phyloP scores from a whole-genome alignment of 2,329 filamentous ascomycete species.

The Coccinonectria pachysandricola region DNA sequence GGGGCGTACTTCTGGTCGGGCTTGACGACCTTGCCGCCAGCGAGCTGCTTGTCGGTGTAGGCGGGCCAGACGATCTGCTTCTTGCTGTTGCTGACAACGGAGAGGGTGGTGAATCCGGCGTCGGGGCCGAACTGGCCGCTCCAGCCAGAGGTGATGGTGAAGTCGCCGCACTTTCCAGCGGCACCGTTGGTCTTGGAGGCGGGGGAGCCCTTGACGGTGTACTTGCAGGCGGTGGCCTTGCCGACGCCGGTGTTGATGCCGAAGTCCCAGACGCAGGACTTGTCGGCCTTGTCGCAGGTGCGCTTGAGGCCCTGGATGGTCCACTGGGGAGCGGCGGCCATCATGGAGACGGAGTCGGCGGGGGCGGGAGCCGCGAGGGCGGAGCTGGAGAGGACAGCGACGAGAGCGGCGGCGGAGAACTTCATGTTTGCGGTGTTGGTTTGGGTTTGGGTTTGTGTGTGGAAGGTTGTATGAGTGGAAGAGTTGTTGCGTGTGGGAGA shows the following conservation, averaged over 20 bases:
- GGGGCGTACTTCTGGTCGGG: constrained; percentile 39
- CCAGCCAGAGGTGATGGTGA: constrained; percentile 44
- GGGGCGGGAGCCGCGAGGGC: constrained; percentile 25
- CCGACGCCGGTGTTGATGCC: constrained; percentile 33
- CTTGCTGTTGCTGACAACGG: constrained; percentile 34
- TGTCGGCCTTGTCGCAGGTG: constrained; percentile 28
- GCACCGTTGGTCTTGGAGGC: constrained; percentile 27
- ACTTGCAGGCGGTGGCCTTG: constrained; percentile 19
- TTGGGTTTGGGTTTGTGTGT: constrained; percentile 3
- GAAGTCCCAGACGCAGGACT: constrained; percentile 34
- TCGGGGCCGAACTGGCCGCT: constrained; percentile 42
- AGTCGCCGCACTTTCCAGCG: constrained; percentile 35
- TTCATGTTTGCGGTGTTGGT: constrained; percentile 28
- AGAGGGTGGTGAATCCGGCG: constrained; percentile 44
- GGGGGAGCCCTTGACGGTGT: constrained; percentile 24
- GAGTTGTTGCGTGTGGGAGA: constrained; percentile 1
- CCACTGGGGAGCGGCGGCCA: constrained; percentile 30
- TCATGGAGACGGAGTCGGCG: constrained; percentile 27
- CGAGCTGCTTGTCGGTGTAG: constrained; percentile 42
- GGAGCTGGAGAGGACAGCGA: constrained; percentile 24
- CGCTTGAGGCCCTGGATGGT: constrained; percentile 31
- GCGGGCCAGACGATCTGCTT: constrained; percentile 40
- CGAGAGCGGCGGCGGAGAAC: constrained; percentile 30
- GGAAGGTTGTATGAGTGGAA: constrained; percentile 2
- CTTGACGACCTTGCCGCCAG: constrained; percentile 31